Conservation (phyloP, 1,284 basidiomycete genomes). For the Pascua guehoae region DNA sequence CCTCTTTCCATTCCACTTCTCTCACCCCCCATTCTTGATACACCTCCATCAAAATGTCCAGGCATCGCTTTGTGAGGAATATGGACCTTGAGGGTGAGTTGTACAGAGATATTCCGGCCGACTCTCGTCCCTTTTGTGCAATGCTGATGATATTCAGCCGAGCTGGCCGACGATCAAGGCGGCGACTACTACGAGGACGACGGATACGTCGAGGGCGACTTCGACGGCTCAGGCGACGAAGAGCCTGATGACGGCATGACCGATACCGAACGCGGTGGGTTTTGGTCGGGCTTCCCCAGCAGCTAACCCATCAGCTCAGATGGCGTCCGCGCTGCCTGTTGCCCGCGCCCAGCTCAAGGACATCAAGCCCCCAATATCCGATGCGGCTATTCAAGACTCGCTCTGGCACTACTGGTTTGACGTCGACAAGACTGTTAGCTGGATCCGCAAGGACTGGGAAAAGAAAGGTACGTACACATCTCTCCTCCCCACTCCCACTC, state of each 20-base stretch:
- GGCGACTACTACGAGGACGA: constrained; percentile 46
- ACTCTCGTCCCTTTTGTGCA: no score
- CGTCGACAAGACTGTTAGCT: constrained; percentile 68
- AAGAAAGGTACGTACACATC: constrained; percentile 66
- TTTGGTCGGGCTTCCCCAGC: constrained; percentile 43
- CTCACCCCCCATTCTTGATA: background rate
- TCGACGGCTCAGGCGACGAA: constrained; percentile 39
- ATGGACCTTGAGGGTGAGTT: constrained; percentile 73
- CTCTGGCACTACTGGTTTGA: constrained; percentile 91
- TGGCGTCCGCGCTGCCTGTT: constrained; percentile 66
- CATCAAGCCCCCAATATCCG: constrained; percentile 65
- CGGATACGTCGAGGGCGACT: constrained; percentile 37
- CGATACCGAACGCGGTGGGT: constrained; percentile 29
- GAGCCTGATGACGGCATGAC: constrained; percentile 45
- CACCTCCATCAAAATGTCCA: constrained; percentile 55
- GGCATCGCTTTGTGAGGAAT: constrained; percentile 87
- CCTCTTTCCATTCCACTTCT: background rate
- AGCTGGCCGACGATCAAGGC: constrained; percentile 33
- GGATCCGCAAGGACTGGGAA: constrained; percentile 58
- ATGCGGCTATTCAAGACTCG: constrained; percentile 70
- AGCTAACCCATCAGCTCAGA: constrained; percentile 57
- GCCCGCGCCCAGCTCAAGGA: constrained; percentile 67
- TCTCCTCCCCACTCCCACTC: constrained; percentile 11
- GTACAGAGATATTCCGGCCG: no score
- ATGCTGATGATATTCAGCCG: constrained; percentile 1